These are phyloP conservation scores for Adansonia madagascariensis DNA, from an alignment of 441 rosid genomes.

Conservation along the genomic window DNA sequence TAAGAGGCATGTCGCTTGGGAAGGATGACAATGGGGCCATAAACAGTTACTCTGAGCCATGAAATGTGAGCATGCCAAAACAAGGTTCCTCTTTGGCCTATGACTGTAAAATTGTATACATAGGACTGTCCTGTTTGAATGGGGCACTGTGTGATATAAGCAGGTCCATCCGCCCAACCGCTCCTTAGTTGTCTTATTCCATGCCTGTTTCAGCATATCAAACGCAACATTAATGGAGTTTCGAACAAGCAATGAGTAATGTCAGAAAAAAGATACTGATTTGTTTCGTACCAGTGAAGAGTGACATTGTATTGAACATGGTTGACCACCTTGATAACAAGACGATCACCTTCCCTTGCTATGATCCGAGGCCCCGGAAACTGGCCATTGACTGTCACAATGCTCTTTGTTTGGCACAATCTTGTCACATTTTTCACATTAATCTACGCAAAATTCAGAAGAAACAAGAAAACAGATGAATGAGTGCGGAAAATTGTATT, in stretches of 20 bases:
- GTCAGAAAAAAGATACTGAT: neutral
- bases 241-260: neutral
- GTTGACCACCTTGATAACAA: constrained; percentile 40
- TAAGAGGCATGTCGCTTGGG: constrained; percentile 51
- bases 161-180: constrained; percentile 81
- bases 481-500: neutral
- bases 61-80: constrained; percentile 72
- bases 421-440: constrained; percentile 39
- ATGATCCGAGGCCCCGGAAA: constrained; percentile 39
- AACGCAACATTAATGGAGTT: neutral
- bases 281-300: constrained; percentile 36
- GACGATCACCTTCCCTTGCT: constrained; percentile 41
- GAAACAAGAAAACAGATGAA: neutral
- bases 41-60: constrained; percentile 67
- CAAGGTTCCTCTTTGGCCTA: constrained; percentile 75
- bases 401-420: constrained; percentile 43
- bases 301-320: constrained; percentile 39
- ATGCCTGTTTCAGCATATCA: constrained; percentile 45
- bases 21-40: constrained; percentile 67
- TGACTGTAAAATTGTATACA: constrained; percentile 63
- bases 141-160: constrained; percentile 71
- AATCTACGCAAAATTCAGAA: constrained; percentile 10
- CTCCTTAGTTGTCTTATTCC: constrained; percentile 57
- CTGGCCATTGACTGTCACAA: constrained; percentile 43
- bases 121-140: constrained; percentile 61